Conservation (phyloP, 2,329 filamentous ascomycete species). For the Amylocarpus encephaloides region DNA sequence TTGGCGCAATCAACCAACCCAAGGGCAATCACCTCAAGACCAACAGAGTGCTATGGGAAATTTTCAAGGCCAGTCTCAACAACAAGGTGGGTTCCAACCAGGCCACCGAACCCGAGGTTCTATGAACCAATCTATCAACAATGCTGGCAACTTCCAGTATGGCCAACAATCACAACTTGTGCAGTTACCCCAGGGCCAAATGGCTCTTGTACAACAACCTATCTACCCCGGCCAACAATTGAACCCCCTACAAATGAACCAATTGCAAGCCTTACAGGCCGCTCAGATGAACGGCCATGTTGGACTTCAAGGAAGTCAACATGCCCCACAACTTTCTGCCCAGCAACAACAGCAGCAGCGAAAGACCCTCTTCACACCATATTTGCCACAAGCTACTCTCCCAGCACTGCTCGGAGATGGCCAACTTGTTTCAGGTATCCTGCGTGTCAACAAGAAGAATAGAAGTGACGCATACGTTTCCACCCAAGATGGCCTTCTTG, state of each 20-base stretch:
- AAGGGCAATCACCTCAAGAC: slow-evolving; percentile 41
- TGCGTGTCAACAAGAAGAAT: slow-evolving; percentile 99
- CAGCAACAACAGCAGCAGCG: slow-evolving; percentile 83
- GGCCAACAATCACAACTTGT: slow-evolving; percentile 80
- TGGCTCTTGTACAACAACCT: slow-evolving; percentile 69
- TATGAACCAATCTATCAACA: slow-evolving; percentile 77
- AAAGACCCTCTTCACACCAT: slow-evolving; percentile 97
- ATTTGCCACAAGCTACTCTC: slow-evolving; percentile 88
- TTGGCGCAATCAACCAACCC: slow-evolving; percentile 75
- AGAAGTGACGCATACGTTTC: slow-evolving; percentile 97
- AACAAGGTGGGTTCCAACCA: slow-evolving; percentile 75
- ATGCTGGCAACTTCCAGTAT: slow-evolving; percentile 84
- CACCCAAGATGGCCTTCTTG: slow-evolving; percentile 76
- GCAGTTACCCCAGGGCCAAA: slow-evolving; percentile 75
- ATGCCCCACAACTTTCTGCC: slow-evolving; percentile 58
- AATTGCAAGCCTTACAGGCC: slow-evolving; percentile 87
- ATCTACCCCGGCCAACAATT: slow-evolving; percentile 82
- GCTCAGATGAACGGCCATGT: slow-evolving; percentile 76
- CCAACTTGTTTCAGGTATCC: slow-evolving; percentile 90
- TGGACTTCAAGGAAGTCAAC: slow-evolving; percentile 63
- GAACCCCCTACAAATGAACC: slow-evolving; percentile 80
- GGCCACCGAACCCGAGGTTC: slow-evolving; percentile 83
- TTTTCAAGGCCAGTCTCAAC: slow-evolving; percentile 69
- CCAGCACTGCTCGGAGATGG: slow-evolving; percentile 86
- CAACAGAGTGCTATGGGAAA: slow-evolving; percentile 53